Evolutionary conservation across 495 filamentous ascomycete genomes (phyloP).

Genomic region (Podospora pseudocomata): DNA sequence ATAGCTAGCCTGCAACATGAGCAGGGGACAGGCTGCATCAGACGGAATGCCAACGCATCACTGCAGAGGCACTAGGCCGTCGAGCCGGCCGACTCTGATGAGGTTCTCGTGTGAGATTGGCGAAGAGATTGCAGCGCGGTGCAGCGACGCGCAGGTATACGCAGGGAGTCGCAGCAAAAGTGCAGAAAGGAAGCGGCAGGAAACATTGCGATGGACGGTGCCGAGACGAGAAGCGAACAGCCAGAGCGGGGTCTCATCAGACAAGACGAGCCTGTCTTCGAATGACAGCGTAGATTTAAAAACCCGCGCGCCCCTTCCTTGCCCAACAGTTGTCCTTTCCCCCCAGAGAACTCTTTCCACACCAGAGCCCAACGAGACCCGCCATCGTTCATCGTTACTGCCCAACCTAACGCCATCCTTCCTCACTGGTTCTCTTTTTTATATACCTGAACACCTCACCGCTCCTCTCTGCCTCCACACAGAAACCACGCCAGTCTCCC

Average conservation of each 20-base stretch:
- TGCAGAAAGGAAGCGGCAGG: slow-evolving; percentile 23
- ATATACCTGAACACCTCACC: slow-evolving; percentile 3
- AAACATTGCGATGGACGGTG: slow-evolving; percentile 16
- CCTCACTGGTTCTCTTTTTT: slow-evolving; percentile 13
- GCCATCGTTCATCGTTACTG: slow-evolving; percentile 32
- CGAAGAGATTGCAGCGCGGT: slow-evolving; percentile 10
- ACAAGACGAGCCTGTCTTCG: neutral
- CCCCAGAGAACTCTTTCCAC: slow-evolving; percentile 32
- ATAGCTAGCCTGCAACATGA: neutral
- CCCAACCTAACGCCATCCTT: slow-evolving; percentile 35
- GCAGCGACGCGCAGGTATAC: neutral
- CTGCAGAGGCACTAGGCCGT: neutral
- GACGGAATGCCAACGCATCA: neutral
- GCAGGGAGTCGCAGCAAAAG: slow-evolving; percentile 8
- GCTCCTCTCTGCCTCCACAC: slow-evolving; percentile 7
- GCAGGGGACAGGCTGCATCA: neutral
- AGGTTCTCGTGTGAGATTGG: neutral
- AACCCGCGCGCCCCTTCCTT: slow-evolving; percentile 48
- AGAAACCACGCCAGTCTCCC: neutral
- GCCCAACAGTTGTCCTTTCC: slow-evolving; percentile 43
- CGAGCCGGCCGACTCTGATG: neutral
- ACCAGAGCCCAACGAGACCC: slow-evolving; percentile 43
- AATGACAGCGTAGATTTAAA: slow-evolving; percentile 35
- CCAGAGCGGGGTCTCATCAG: slow-evolving; percentile 20
- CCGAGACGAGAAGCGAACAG: slow-evolving; percentile 11